A percentile compares a stretch with the other conserved stretches of the same genome.
Conservation (phyloP, 2,329 filamentous ascomycete species). For the Botrytis fabae region DNA sequence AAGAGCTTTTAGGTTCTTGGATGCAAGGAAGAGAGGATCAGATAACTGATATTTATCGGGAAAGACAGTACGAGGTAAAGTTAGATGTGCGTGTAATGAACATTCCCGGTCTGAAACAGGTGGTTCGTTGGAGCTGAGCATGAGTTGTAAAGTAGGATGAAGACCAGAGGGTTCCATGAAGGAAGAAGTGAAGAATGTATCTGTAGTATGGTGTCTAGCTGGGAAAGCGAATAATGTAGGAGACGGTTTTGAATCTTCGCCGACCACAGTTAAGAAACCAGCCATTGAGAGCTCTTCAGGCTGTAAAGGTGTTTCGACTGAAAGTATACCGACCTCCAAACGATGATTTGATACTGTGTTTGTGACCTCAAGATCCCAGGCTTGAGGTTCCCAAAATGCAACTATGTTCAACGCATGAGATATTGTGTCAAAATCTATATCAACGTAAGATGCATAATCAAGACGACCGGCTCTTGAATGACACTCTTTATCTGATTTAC, state of each 20-base stretch:
- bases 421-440: constrained; percentile 74
- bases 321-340: constrained; percentile 80
- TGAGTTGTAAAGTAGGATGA: constrained; percentile 76
- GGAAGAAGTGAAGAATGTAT: constrained; percentile 57
- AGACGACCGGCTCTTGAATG: constrained; percentile 49
- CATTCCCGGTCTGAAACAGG: constrained; percentile 59
- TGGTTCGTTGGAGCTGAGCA: constrained; percentile 54
- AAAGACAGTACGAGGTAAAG: constrained; percentile 78
- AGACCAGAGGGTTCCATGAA: constrained; percentile 76
- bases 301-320: constrained; percentile 62
- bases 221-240: constrained; percentile 82
- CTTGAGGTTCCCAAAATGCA: constrained; percentile 57
- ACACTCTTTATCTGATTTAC: constrained; percentile 50
- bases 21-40: constrained; percentile 73
- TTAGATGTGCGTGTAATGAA: constrained; percentile 75
- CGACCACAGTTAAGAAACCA: constrained; percentile 76
- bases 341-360: constrained; percentile 48
- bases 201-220: constrained; percentile 67
- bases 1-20: constrained; percentile 73
- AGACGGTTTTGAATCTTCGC: constrained; percentile 70
- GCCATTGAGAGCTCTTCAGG: constrained; percentile 75
- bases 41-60: constrained; percentile 83
- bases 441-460: constrained; percentile 61
- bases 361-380: constrained; percentile 34
- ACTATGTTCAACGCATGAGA: constrained; percentile 66